Percentiles rank a stretch among this genome's conserved stretches.
phyloP scores from a whole-genome alignment of 495 filamentous ascomycete genomes.

The Aspergillus affinis region DNA sequence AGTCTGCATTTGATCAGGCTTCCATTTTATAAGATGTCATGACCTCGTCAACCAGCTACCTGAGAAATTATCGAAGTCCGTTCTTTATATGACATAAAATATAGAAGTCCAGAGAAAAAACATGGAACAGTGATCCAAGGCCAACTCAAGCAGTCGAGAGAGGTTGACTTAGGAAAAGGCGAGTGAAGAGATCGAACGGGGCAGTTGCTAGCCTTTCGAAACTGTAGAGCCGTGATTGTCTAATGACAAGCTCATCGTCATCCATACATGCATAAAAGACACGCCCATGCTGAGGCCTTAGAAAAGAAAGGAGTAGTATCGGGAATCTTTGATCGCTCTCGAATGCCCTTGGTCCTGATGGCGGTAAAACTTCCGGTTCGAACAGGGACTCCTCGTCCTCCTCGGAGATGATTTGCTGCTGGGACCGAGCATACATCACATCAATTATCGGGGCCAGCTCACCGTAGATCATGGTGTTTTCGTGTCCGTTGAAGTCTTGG shows the following conservation, averaged over 20 bases:
- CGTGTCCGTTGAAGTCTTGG: background rate
- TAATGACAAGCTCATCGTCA: background rate
- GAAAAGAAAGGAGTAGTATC: constrained; percentile 1
- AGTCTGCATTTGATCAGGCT: too few relatives aligned
- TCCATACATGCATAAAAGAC: constrained; percentile 13
- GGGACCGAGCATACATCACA: constrained; percentile 6
- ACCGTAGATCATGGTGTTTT: background rate
- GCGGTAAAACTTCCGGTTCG: background rate
- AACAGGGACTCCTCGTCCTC: background rate
- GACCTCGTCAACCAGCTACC: too few relatives aligned
- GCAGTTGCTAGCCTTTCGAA: background rate
- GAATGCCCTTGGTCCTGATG: background rate
- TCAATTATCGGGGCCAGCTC: constrained; percentile 4
- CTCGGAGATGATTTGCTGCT: background rate
- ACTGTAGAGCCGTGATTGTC: constrained; percentile 9
- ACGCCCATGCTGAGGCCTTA: constrained; percentile 9
- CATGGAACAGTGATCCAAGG: too few relatives aligned
- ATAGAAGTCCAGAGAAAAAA: too few relatives aligned
- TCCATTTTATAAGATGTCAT: too few relatives aligned
- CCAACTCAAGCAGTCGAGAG: background rate
- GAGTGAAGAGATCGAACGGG: constrained; percentile 3
- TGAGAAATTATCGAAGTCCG: too few relatives aligned
- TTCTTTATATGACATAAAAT: too few relatives aligned
- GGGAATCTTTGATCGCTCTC: constrained; percentile 2
- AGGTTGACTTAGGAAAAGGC: background rate